Evolutionary conservation across 352 stramenopile species (phyloP).

Genomic region (Globisporangium takayamanum): DNA sequence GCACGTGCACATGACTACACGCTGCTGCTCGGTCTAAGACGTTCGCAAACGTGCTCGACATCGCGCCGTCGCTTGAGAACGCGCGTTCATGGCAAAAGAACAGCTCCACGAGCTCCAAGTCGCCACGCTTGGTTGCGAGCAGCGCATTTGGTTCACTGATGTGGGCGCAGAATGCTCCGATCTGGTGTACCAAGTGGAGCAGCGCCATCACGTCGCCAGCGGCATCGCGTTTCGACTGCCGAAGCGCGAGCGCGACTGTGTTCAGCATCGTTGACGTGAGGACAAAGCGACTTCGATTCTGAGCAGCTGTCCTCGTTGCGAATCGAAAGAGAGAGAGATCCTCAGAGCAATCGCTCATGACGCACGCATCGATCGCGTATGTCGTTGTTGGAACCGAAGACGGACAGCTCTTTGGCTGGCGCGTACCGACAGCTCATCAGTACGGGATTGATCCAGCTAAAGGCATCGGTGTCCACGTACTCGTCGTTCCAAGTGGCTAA

Average conservation of each 20-base stretch:
- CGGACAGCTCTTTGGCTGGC: too few relatives aligned
- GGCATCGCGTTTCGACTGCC: neutral
- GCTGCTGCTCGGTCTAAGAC: slow-evolving; percentile 50
- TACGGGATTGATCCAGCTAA: too few relatives aligned
- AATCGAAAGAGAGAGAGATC: neutral
- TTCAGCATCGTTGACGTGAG: slow-evolving; percentile 2
- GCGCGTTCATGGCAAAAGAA: slow-evolving; percentile 1
- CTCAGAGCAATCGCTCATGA: too few relatives aligned
- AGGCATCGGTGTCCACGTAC: too few relatives aligned
- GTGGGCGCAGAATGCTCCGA: neutral
- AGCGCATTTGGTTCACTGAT: neutral
- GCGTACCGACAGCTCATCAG: too few relatives aligned
- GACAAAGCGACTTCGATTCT: too few relatives aligned
- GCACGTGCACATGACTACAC: slow-evolving; percentile 37
- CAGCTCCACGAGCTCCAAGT: neutral
- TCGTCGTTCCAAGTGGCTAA: too few relatives aligned
- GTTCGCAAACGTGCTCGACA: neutral
- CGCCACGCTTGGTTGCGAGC: neutral
- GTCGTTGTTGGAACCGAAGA: too few relatives aligned
- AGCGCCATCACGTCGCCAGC: neutral
- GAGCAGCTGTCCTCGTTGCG: neutral
- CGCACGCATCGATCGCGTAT: too few relatives aligned
- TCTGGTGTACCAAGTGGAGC: neutral
- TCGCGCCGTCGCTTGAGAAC: neutral
- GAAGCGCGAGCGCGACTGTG: slow-evolving; percentile 1